phyloP scores from a whole-genome alignment of 331 rosid genomes.

The Phaseolus coccineus region DNA sequence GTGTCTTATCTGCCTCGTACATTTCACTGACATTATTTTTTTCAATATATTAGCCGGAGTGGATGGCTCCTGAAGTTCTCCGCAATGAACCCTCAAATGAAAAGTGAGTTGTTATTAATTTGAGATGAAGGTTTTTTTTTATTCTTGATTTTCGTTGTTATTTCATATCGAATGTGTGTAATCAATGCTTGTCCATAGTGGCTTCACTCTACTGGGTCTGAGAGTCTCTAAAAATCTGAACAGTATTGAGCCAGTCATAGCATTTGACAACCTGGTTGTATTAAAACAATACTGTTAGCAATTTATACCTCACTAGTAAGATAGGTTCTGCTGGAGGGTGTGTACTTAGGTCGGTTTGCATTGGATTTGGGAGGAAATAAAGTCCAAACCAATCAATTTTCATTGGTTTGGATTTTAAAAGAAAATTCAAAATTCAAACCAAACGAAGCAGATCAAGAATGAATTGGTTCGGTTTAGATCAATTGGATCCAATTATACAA shows the following conservation, averaged over 20 bases:
- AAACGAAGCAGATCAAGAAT: too few species aligned
- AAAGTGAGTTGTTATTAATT: constrained; percentile 71
- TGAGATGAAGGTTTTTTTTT: constrained; percentile 17
- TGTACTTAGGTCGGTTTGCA: neutral
- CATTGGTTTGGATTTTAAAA: neutral
- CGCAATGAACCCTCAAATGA: constrained; percentile 98
- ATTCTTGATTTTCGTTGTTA: constrained; percentile 12
- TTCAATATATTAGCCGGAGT: constrained; percentile 82
- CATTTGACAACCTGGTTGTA: constrained; percentile 29
- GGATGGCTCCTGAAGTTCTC: constrained; percentile 99
- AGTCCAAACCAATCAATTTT: too few species aligned
- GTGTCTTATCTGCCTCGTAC: constrained; percentile 38
- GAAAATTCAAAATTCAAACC: too few species aligned
- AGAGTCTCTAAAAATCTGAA: neutral
- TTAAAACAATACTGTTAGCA: neutral
- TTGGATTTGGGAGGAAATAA: too few species aligned
- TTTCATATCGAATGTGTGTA: constrained; percentile 14
- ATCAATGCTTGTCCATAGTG: constrained; percentile 8
- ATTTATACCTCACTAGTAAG: constrained; percentile 2
- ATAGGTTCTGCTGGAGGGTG: constrained; percentile 3
- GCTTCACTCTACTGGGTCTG: constrained; percentile 36
- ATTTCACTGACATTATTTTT: constrained; percentile 41
- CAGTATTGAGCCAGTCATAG: constrained; percentile 24
- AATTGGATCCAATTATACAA: neutral
- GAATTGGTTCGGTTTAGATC: too few species aligned